Base-by-base conservation (phyloP, 345 rosid species). In the Ricinus communis region DNA sequence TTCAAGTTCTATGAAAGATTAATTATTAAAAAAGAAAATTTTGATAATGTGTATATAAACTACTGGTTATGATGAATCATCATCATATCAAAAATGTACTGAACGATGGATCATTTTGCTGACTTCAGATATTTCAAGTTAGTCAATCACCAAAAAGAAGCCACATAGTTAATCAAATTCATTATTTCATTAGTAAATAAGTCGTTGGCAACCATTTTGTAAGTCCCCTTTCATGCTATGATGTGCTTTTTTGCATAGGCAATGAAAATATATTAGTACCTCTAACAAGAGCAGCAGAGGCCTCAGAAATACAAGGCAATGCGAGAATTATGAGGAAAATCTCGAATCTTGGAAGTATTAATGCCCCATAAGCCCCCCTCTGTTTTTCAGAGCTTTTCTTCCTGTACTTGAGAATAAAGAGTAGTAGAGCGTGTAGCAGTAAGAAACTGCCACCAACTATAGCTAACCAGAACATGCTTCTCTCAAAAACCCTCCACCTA, bases 381-480 rank as follows among this genome's bases (percentile, higher is more conserved):
- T 79, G 74, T 79, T 81, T 85, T 73, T 77, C 87, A 53, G 73
- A 41, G 60, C 65, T 76, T 66, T 52, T 78, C 75, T 81, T 86
- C 83, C 82, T 83, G 66, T 74, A 71, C 77, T 82, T 91, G 27
- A 91, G 74, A 76, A 89, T 73, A 41, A 87, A 59, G 40, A 83
- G 73, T 25, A 90, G 78, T 62, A 87, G 57, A 65, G 68, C 71
- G 80, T 93, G 97, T 28, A 91, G 58, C 41, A 91, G 76, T 18
- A 87, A n/a, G 72, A 88, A 84, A 81, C 96, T 78, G 46, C 89
- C 91, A 60, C 85, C 81, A 43, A 88, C 83, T 49, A 88, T 72
- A n/a, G 95, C 87, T 69, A 90, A 62, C 97, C 96, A 94, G 85
- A 94, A 94, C 96, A 91, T 83, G 78, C 87, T 88, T 85, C 97